Conservation (phyloP, 129 eudicot species). For the Lactuca saligna region DNA sequence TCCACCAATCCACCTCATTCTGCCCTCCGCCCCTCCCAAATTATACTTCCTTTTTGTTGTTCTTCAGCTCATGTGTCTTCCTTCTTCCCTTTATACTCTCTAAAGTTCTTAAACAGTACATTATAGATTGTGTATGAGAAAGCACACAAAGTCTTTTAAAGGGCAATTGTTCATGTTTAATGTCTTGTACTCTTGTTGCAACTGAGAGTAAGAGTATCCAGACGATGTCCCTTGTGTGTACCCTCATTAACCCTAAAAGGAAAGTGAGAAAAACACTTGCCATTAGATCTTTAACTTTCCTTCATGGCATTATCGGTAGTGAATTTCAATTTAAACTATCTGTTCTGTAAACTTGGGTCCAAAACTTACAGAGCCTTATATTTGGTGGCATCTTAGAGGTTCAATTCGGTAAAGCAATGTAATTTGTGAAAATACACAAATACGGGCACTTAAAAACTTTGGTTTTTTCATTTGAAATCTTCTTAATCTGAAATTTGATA, state of each 20-base stretch:
- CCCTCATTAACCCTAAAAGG: too few relatives aligned
- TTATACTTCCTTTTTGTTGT: not conserved
- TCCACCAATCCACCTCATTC: not conserved
- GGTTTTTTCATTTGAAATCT: slow-evolving; percentile 17
- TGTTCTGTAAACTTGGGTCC: slow-evolving; percentile 10
- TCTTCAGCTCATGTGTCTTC: slow-evolving; percentile 7
- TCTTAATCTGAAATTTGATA: slow-evolving; percentile 43
- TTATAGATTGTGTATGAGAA: not conserved
- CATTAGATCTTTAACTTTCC: not conserved
- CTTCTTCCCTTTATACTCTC: slow-evolving; percentile 2
- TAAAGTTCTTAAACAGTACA: not conserved
- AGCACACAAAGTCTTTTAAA: too few relatives aligned
- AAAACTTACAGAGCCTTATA: not conserved
- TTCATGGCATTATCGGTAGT: slow-evolving; percentile 4
- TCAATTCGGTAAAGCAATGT: slow-evolving; percentile 1
- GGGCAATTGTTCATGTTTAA: slow-evolving; percentile 15
- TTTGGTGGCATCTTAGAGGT: not conserved
- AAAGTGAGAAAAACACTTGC: not conserved
- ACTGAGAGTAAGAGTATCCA: not conserved
- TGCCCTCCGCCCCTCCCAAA: not conserved
- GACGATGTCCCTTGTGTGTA: too few relatives aligned
- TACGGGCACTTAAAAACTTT: slow-evolving; percentile 10
- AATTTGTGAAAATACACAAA: not conserved
- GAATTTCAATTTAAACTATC: slow-evolving; percentile 2
- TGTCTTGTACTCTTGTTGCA: not conserved